Conservation (phyloP, 352 stramenopile species). For the Phytophthora nicotianae region DNA sequence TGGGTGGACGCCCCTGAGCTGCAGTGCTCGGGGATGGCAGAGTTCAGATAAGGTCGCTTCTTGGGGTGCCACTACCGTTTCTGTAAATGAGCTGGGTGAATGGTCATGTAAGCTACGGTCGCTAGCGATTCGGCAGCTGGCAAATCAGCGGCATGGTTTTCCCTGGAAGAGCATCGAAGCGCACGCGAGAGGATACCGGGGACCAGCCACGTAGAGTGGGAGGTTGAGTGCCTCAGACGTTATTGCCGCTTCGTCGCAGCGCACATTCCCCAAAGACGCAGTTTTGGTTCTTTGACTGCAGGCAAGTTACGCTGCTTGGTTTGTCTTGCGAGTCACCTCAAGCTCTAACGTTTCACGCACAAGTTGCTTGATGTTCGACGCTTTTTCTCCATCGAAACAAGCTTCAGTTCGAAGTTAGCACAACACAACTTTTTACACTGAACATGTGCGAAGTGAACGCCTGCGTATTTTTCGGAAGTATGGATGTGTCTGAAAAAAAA, state of each 20-base stretch:
- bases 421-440: not conserved
- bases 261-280: slow-evolving; percentile 2
- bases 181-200: slow-evolving; percentile 14
- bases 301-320: slow-evolving; percentile 4
- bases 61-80: slow-evolving; percentile 33
- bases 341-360: slow-evolving; percentile 9
- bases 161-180: slow-evolving; percentile 11
- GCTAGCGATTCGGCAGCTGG: slow-evolving; percentile 12
- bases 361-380: slow-evolving; percentile 21
- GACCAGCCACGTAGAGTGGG: slow-evolving; percentile 16
- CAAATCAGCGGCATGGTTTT: slow-evolving; percentile 25
- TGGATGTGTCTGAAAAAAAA: not conserved
- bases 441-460: no score
- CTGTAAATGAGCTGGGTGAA: slow-evolving; percentile 17
- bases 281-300: slow-evolving; percentile 1
- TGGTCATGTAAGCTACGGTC: slow-evolving; percentile 18
- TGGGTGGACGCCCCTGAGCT: slow-evolving; percentile 4
- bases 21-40: not conserved
- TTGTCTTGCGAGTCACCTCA: slow-evolving; percentile 6
- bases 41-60: slow-evolving; percentile 35
- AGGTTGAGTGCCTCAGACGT: slow-evolving; percentile 22
- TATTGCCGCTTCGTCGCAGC: slow-evolving; percentile 5
- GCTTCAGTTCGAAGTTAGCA: not conserved
- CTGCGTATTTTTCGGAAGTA: not conserved
- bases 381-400: slow-evolving; percentile 16